Evolutionary conservation across 768 basidiomycete genomes (phyloP), one percentile per base, ranked within the genome.

Genomic region (Antrodiella citrinella): DNA sequence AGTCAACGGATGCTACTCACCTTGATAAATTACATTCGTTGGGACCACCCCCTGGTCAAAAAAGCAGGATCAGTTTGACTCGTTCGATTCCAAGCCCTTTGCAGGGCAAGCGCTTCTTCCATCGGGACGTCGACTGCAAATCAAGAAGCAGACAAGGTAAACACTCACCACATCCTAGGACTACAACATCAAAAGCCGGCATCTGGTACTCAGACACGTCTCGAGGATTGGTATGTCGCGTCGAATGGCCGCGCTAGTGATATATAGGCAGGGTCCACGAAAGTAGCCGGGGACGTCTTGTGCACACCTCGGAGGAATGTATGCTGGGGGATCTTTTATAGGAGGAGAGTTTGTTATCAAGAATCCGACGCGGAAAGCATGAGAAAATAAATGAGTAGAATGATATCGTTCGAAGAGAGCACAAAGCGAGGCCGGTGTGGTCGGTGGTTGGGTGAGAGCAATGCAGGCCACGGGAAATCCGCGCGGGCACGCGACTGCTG

Each of bases 21-120:
- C 81, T 85, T 22, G 88, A 90, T 54, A 96, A 67, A 69, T 97
- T 89, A 20, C 83, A 85, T 67, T 97, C 94, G 58, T 84, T 77
- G 5, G 91, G 91, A 45, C 94, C 94, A 42, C 94, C 94, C 50
- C 92, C 91, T 57, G 44, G 72, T 40, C 35, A 35, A 26, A 22
- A 9, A 43, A 43, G n/a, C n/a, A n/a, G n/a, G n/a, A n/a, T n/a
- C n/a, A n/a, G n/a, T n/a, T n/a, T n/a, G n/a, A n/a, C n/a, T n/a
- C n/a, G n/a, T n/a, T n/a, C n/a, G n/a, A n/a, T n/a, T n/a, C n/a
- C n/a, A n/a, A n/a, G n/a, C n/a, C n/a, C n/a, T n/a, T n/a, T n/a
- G n/a, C n/a, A n/a, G n/a, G n/a, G n/a, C n/a, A n/a, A n/a, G n/a
- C n/a, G n/a, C n/a, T n/a, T n/a, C n/a, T n/a, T n/a, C n/a, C n/a